These are phyloP conservation scores for Apostasia ramifera DNA, from an alignment of 106 monocot genomes.

Conservation along the genomic window DNA sequence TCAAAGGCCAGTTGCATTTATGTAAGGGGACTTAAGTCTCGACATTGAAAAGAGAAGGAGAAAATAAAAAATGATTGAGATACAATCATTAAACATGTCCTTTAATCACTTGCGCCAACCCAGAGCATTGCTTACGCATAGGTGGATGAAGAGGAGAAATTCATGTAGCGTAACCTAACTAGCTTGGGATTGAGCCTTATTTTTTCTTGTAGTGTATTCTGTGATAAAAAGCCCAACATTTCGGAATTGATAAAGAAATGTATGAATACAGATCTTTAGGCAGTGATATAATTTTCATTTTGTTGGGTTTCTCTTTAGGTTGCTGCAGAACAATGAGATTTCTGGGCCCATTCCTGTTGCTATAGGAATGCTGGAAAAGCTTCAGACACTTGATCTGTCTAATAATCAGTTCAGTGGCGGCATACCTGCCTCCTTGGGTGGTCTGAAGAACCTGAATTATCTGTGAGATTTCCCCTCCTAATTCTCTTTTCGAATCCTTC, in stretches of 20 bases:
- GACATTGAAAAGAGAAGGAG: too few species aligned
- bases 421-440: slow-evolving; percentile 51
- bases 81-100: too few species aligned
- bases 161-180: too few species aligned
- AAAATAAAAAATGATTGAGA: too few species aligned
- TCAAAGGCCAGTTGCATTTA: too few species aligned
- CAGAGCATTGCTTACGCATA: too few species aligned
- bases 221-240: too few species aligned
- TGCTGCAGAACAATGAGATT: slow-evolving; percentile 68
- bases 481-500: background rate
- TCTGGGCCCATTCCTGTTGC: slow-evolving; percentile 47
- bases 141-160: too few species aligned
- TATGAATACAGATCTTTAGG: background rate
- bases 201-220: too few species aligned
- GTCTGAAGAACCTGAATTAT: slow-evolving; percentile 56
- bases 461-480: slow-evolving; percentile 30
- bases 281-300: background rate
- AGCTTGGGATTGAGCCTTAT: too few species aligned
- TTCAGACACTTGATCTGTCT: slow-evolving; percentile 60
- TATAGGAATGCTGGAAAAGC: slow-evolving; percentile 53
- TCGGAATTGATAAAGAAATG: background rate
- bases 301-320: slow-evolving; percentile 21
- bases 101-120: too few species aligned
- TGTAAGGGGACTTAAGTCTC: too few species aligned
- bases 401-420: slow-evolving; percentile 47